These are phyloP conservation scores for Pleurotus giganteus DNA, from an alignment of 768 basidiomycete species.

Conservation along the genomic window DNA sequence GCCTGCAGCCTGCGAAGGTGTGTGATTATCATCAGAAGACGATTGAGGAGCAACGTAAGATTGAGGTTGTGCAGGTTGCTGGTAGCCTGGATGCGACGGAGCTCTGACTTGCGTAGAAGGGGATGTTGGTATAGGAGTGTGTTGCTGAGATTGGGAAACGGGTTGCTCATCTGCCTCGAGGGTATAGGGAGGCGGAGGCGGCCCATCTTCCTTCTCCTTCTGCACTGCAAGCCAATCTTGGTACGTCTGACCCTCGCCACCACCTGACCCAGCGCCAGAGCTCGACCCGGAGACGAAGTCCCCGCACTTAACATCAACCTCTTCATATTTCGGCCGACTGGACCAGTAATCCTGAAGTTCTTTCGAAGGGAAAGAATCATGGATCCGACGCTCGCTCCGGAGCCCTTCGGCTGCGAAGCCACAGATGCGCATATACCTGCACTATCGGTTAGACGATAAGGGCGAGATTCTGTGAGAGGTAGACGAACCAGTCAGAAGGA, in stretches of 20 bases:
- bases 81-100: neutral
- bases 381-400: constrained; percentile 59
- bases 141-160: neutral
- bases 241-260: constrained; percentile 31
- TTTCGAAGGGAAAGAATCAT: constrained; percentile 64
- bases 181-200: constrained; percentile 70
- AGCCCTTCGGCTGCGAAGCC: constrained; percentile 71
- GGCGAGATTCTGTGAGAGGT: constrained; percentile 2
- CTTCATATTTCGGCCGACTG: constrained; percentile 56
- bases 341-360: constrained; percentile 78
- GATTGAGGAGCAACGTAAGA: neutral
- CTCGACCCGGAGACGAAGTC: constrained; percentile 21
- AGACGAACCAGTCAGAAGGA: constrained; percentile 73
- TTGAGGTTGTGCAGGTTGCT: neutral
- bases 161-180: constrained; percentile 41
- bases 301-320: constrained; percentile 25
- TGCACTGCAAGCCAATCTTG: constrained; percentile 47
- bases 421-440: constrained; percentile 75
- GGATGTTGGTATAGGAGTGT: neutral
- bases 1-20: neutral
- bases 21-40: neutral
- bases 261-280: constrained; percentile 12
- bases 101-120: neutral
- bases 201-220: constrained; percentile 45
- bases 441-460: neutral